Evolutionary conservation across 805 yeast genomes (phyloP).

Genomic region (Candida caryicola): DNA sequence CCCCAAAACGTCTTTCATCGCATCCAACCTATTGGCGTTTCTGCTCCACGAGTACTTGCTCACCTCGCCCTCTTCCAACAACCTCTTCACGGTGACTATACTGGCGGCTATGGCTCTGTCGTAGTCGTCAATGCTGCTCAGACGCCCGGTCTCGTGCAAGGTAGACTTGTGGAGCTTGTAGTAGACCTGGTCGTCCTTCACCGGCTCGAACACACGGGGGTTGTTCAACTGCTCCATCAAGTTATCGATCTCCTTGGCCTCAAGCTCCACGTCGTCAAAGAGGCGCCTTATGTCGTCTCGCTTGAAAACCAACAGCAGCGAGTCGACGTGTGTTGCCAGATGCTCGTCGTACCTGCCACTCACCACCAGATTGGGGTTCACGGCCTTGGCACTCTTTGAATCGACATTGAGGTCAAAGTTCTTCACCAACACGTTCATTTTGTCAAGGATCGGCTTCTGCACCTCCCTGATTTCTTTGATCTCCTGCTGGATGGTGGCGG

Average conservation of each 20-base stretch:
- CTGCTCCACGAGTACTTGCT: constrained; percentile 34
- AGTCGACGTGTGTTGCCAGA: constrained; percentile 10
- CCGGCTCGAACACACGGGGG: constrained; percentile 17
- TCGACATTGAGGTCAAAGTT: constrained; percentile 13
- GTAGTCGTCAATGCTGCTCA: constrained; percentile 26
- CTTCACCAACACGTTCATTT: constrained; percentile 26
- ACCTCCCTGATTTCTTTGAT: constrained; percentile 25
- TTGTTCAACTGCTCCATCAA: constrained; percentile 21
- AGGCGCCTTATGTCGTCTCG: constrained; percentile 18
- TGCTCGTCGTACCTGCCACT: neutral
- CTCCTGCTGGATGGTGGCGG: constrained; percentile 15
- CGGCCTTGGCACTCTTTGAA: constrained; percentile 2
- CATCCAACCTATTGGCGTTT: constrained; percentile 33
- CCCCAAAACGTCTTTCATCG: constrained; percentile 21
- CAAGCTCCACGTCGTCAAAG: constrained; percentile 17
- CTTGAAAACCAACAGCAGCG: constrained; percentile 16
- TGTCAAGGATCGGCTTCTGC: constrained; percentile 36
- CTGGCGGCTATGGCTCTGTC: constrained; percentile 27
- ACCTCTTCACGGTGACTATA: constrained; percentile 23
- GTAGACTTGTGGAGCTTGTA: constrained; percentile 23
- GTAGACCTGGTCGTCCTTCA: constrained; percentile 20
- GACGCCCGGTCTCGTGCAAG: constrained; percentile 16
- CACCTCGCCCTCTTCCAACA: constrained; percentile 29
- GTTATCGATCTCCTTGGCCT: constrained; percentile 5
- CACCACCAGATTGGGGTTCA: constrained; percentile 4